Base-by-base conservation (phyloP, 176 grass and related monocot genomes). In the Triticum dicoccoides region DNA sequence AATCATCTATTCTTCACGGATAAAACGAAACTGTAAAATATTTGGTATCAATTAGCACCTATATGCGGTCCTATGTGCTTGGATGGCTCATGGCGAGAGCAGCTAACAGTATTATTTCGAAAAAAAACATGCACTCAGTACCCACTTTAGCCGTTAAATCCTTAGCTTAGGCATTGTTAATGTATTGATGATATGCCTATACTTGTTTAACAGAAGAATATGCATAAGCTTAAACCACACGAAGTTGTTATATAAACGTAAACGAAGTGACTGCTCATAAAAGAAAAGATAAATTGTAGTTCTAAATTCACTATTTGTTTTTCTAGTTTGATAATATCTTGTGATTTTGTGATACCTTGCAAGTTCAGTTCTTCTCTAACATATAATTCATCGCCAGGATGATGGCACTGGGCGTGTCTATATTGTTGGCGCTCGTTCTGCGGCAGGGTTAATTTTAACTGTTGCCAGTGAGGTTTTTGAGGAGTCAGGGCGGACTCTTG, bases 381-480 rank as follows among this genome's bases (percentile, higher is more conserved):
- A 32, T 72, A 79, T 72, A 79, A 85, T 69, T 68, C 24, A 79
- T 82, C 17, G 83, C 87, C 83, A 98, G 97, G 92, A 94, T 92
- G 97, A 98, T 87, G 97, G 93, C 61, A 96, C 90, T 82, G 94
- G 88, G n/a, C 94, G 91, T 68, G 93, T 88, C n/a, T 86, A 78
- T 88, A 82, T 98, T 67, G 86, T 94, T 30, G 97, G 94, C 11
- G 97, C 97, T 81, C 92, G 89, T 80, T 89, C 87, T 92, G 97
- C 97, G 73, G 86, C 88, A 21, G 94, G 97, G 15, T 88, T 98
- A 78, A 69, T 92, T 72, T 92, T 98, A 81, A 98, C 92, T 82
- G 77, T 98, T 91, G 93, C 92, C 77, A 98, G 97, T 87, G 97
- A 98, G 82, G 91, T 94, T 89, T 98, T 98, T 86, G 97, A 98